These are phyloP conservation scores for Aspergillus sclerotiicarbonarius DNA, from an alignment of 495 filamentous ascomycete genomes.

Conservation along the genomic window DNA sequence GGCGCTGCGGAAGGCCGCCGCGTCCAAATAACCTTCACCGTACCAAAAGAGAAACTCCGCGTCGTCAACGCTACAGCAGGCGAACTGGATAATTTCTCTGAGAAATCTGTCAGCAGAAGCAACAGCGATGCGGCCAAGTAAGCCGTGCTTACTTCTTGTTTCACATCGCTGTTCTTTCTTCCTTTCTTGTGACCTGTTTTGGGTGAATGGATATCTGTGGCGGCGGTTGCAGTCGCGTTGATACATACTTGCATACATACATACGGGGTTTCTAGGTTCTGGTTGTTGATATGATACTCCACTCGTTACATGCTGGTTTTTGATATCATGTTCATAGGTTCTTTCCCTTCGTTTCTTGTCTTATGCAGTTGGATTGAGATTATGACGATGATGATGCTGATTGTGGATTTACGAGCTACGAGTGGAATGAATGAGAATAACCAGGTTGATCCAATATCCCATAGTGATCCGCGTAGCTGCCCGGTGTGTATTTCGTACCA, in stretches of 20 bases:
- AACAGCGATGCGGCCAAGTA: slow-evolving; percentile 14
- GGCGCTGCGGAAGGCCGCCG: slow-evolving; percentile 71
- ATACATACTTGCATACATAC: not conserved
- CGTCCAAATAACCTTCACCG: slow-evolving; percentile 93
- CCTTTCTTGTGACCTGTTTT: slow-evolving; percentile 7
- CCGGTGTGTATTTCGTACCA: no score
- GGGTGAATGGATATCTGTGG: slow-evolving; percentile 1
- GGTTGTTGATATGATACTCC: slow-evolving; percentile 2
- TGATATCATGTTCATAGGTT: not conserved
- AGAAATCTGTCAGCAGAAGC: slow-evolving; percentile 27
- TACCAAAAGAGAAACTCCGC: slow-evolving; percentile 77
- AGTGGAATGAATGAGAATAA: not conserved
- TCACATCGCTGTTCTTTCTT: slow-evolving; percentile 5
- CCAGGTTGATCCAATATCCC: not conserved
- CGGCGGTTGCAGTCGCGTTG: not conserved
- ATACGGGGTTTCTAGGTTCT: slow-evolving; percentile 1
- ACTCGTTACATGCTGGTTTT: not conserved
- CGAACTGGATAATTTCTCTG: slow-evolving; percentile 36
- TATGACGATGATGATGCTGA: not conserved
- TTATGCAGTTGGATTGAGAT: not conserved
- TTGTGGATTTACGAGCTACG: not conserved
- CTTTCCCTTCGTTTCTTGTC: not conserved
- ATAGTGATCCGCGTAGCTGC: not conserved
- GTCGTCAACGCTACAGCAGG: slow-evolving; percentile 69
- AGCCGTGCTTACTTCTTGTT: not conserved